Evolutionary conservation across 768 basidiomycete species (phyloP).

Genomic region (Pisolithus sp.): DNA sequence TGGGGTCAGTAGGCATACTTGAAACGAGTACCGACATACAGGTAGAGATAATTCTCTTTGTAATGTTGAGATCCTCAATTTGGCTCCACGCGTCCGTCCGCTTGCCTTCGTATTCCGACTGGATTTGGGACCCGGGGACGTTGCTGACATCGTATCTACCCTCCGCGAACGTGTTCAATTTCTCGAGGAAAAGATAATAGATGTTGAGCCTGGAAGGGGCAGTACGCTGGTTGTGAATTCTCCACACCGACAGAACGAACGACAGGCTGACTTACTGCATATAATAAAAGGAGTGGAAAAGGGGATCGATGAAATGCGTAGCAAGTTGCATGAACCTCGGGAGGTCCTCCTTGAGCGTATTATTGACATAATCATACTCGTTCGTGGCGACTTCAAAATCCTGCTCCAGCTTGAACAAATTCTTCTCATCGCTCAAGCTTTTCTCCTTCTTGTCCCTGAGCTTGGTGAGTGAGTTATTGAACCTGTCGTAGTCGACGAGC

Average conservation of each 20-base stretch:
- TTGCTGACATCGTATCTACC: conserved; percentile 71
- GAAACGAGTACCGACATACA: conserved; percentile 44
- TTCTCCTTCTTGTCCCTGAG: conserved; percentile 98
- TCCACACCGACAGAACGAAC: neutral
- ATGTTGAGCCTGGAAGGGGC: conserved; percentile 66
- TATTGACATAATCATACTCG: conserved; percentile 93
- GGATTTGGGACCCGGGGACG: conserved; percentile 62
- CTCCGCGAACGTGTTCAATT: conserved; percentile 80
- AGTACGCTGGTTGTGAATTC: neutral
- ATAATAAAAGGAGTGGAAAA: conserved; percentile 99
- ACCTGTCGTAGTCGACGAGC: conserved; percentile 92
- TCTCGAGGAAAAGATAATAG: conserved; percentile 91
- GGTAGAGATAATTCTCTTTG: conserved; percentile 78
- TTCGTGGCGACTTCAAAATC: conserved; percentile 89
- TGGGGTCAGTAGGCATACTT: conserved; percentile 6
- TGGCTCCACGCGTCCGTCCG: conserved; percentile 77
- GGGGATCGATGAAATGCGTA: conserved; percentile 87
- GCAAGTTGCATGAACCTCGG: conserved; percentile 88
- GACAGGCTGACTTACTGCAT: conserved; percentile 75
- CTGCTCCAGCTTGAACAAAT: conserved; percentile 96
- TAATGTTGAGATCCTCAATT: conserved; percentile 76
- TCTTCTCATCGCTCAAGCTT: conserved; percentile 91
- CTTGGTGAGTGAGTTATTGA: conserved; percentile 93
- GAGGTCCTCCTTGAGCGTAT: conserved; percentile 82
- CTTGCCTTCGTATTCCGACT: conserved; percentile 67